Evolutionary conservation across 139 green algal species (phyloP), one percentile per base, ranked within the genome.

Genomic region (Micractinium conductrix): DNA sequence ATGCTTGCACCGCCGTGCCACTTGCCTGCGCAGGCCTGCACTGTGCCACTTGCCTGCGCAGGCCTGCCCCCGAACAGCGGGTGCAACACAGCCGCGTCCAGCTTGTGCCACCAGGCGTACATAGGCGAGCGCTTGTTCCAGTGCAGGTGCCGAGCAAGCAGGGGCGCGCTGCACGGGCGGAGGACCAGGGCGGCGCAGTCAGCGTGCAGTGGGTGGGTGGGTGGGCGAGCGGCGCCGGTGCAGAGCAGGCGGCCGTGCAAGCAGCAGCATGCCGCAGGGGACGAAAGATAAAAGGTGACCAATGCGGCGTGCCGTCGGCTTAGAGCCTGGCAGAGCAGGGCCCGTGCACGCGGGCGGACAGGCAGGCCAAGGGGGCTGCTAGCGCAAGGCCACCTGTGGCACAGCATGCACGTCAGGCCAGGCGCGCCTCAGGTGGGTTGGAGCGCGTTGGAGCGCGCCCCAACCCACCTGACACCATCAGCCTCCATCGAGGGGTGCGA

Each of bases 101-200:
- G 58, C 28, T 75, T 35, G 24, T 84, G 79, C 79, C 79, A 84
- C 26, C 26, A 26, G 14, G 12, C 24, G 63, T 84, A 75, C 19
- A 84, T 35, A 19, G 35, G 33, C 4, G 79, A 75, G 4, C 42
- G 21, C 9, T 48, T 12, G n/a, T 45, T 84, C 79, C 79, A 84
- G 63, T 84, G 79, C n/a, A 74, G 63, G n/a, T 67, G 67, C 33
- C 79, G 79, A 28, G 44, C 38, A 63, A 74, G 63, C 63, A 74
- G 43, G 33, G 62, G 63, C 42, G 63, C 33, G 63, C 63, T 74
- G 79, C 63, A 45, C 30, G 74, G 9, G 38, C 4, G 60, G 43
- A 6, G 4, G 28, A 37, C 58, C 33, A 28, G 4, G 74, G 35
- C 4, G 35, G 33, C 12, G 21, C 55, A 12, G 60, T 40, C 1